These are phyloP conservation scores for Diaporthe velutina DNA, from an alignment of 2,329 filamentous ascomycete genomes.

Conservation along the genomic window DNA sequence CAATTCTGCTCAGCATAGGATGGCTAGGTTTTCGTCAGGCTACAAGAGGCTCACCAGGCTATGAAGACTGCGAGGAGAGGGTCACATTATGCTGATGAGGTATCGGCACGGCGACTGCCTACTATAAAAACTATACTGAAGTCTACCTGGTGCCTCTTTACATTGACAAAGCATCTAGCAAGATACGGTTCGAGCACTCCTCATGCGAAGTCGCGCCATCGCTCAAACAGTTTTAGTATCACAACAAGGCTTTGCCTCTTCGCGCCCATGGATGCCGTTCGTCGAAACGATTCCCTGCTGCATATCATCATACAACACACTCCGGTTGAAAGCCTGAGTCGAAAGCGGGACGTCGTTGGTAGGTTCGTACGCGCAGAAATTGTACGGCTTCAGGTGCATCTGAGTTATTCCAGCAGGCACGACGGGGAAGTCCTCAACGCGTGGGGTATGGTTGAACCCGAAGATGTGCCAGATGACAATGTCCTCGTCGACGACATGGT, in stretches of 20 bases:
- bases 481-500: slow-evolving; percentile 59
- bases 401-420: slow-evolving; percentile 71
- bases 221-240: background rate
- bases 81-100: no score
- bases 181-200: no score
- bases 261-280: background rate
- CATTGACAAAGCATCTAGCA: no score
- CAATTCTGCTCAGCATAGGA: no score
- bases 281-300: background rate
- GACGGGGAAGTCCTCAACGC: slow-evolving; percentile 76
- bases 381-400: slow-evolving; percentile 59
- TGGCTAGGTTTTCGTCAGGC: no score
- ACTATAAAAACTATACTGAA: no score
- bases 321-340: slow-evolving; percentile 51
- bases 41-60: no score
- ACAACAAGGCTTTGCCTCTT: background rate
- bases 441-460: slow-evolving; percentile 74
- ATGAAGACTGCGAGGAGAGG: no score
- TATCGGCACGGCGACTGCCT: no score
- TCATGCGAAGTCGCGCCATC: no score
- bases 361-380: slow-evolving; percentile 66
- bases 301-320: slow-evolving; percentile 44
- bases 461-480: slow-evolving; percentile 71
- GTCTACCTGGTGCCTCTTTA: no score
- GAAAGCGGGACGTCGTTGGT: slow-evolving; percentile 62